Evolutionary conservation across 2,329 filamentous ascomycete species (phyloP), one percentile per base, ranked within the genome.

Genomic region (Polychaeton citri): DNA sequence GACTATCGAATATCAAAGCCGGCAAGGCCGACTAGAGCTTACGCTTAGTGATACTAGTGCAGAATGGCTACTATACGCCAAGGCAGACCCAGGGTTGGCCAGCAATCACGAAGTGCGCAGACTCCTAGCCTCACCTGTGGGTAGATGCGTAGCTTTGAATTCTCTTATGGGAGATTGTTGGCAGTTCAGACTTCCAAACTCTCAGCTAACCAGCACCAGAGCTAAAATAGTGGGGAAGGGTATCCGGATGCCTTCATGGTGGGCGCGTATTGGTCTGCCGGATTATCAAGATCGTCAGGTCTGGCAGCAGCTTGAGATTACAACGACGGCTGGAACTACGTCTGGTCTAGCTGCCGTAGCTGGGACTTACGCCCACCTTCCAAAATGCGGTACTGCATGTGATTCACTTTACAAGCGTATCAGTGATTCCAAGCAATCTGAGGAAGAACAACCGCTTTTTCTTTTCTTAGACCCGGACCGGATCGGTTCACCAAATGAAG

Each of bases 391-490:
- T 4, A 76, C 69, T 3, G 66, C 75, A 0, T 63, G 56, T 16
- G 60, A 64, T 12, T 66, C 66, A 36, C 51, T 79, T 16, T 76
- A 78, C 51, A 67, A 64, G 44, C 64, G 56, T 19, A 35, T 34
- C 7, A 15, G 15, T 10, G 24, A 28, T 28, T 15, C 15, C 15
- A 32, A 42, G 34, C 12, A 37, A 18, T 24, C 47, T 18, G 18
- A 17, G 6, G 34, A 36, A 6, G 39, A 40, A 3, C 36, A 45
- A 34, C 48, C 59, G 1, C 36, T 76, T 0, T 79, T 66, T 43
- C 51, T 80, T 2, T 79, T 77, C 45, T 54, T 75, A 3, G 72
- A 80, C 36, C 69, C 73, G 0, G 56, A 62, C 4, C 63, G 64
- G 12, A 59, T 68, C 21, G 66, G 66, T 1, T 50, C 65, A 19